Percentiles rank a stretch among this genome's conserved stretches.
These are phyloP conservation scores for Oxytropis ochrocephala DNA, from an alignment of 306 rosid species.

Conservation along the genomic window DNA sequence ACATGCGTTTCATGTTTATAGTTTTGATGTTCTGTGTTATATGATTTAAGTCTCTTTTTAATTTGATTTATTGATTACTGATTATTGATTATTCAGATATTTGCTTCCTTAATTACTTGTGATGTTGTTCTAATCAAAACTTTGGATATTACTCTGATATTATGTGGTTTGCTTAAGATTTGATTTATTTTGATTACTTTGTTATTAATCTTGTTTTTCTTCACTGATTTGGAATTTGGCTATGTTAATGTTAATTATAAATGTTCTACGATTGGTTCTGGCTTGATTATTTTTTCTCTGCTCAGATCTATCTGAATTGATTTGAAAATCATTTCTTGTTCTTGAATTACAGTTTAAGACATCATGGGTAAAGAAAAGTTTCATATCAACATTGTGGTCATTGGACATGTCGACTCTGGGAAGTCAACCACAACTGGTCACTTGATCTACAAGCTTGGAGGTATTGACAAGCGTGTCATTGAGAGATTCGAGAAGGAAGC, in stretches of 20 bases:
- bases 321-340: too few species aligned
- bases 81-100: too few species aligned
- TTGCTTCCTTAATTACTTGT: not conserved
- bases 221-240: too few species aligned
- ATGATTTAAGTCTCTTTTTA: too few species aligned
- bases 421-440: conserved; percentile 43
- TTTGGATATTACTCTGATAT: not conserved
- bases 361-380: conserved; percentile 36
- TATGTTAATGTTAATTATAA: not conserved
- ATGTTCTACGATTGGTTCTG: not conserved
- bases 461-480: conserved; percentile 50
- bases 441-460: conserved; percentile 52
- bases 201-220: too few species aligned
- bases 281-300: not conserved
- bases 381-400: conserved; percentile 42
- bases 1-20: too few species aligned
- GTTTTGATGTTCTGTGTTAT: too few species aligned
- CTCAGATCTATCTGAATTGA: not conserved
- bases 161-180: not conserved
- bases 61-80: too few species aligned
- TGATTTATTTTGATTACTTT: too few species aligned
- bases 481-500: conserved; percentile 47
- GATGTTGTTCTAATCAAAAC: not conserved
- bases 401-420: conserved; percentile 48
- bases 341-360: not conserved